Base-by-base conservation (phyloP, 1,139 yeast species). In the Kurtzmaniella quercitrusa region DNA sequence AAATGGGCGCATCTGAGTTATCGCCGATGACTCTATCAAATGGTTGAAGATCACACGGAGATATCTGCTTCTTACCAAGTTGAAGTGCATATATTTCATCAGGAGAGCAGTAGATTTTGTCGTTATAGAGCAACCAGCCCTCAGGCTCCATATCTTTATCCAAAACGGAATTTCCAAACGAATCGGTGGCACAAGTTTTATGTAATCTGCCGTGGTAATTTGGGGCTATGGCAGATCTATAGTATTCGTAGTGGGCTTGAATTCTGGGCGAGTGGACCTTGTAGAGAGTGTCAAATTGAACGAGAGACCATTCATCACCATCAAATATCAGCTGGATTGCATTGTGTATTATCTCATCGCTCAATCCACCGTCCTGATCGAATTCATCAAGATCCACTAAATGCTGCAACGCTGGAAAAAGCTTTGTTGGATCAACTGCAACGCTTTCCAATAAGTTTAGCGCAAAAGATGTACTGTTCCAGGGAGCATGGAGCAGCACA, bases 41-140 rank as follows among this genome's bases (percentile, higher is more conserved):
- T 0, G 79, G 73, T 3, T 66, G 47, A 2, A 69, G 51, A 1
- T 57, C 52, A 0, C 42, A 44, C 24, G 46, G 48, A 34, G 49
- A 39, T 18, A 53, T 54, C 2, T 61, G 50, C 4, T 51, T 51
- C 11, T 53, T 50, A 21, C 63, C 63, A 0, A 83, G 73, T 57
- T 79, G 78, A 43, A 86, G 65, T 0, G 95, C 93, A 62, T 76
- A 88, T 2, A 86, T 74, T 44, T 82, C 88, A 47, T 76, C 84
- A 1, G 79, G 66, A 11, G 84, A 78, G 55, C 95, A 87, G 53
- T 82, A 81, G 0, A 77, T 59, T 15, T 70, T 68, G 44, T 74
- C 72, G 45, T 81, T 79, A 48, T 74, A 74, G 45, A 68, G 58
- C 3, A 83, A 63, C 78, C 88, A 82, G 1, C 82, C 68, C 23